Base-by-base conservation (phyloP, 306 rosid species). In the Astragalus glycyphyllos region DNA sequence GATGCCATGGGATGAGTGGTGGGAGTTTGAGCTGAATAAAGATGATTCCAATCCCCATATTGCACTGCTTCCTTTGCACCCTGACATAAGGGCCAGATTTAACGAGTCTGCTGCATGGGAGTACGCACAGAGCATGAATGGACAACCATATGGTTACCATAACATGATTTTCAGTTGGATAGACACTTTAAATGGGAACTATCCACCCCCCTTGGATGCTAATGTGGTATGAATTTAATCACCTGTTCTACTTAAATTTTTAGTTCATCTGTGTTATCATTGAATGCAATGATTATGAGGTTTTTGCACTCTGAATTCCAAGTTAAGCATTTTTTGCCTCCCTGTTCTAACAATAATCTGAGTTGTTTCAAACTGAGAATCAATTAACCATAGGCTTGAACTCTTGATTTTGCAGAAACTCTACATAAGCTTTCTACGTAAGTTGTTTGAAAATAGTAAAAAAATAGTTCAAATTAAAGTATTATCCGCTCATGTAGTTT, bases 21-120 rank as follows among this genome's bases (percentile, higher is more conserved):
- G 97, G 97, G 88, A 91, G 12, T 95, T 85, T 80, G 96, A 89
- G 83, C 65, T 87, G 72, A 87, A 71, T 40, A 87, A 85, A 80
- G 99, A 95, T 79, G 88, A 85, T 60, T 70, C 99, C 72, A 81
- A 95, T 77, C 97, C 99, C 67, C 99, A 95, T 67, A 89, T 95
- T 80, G 95, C 96, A 23, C 73, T 95, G 80, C 99, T 95, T 83
- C 96, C 99, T 2, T 78, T 95, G 82, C 92, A 87, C 80, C 96
- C 99, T 32, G 86, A 85, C 65, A 49, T 83, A 50, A 90, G 96
- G 54, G 95, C 91, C 37, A 91, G 74, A 73, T 91, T 95, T 65
- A 91, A 91, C 41, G 96, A 91, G 86, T 86, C 97, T 75, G 97
- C 97, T 51, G 99, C 99, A 1, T 95, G 99, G 99, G 97, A 95